These are phyloP conservation scores for Rhodosporidiobolus sp. DNA, from an alignment of 768 basidiomycete species.

Conservation along the genomic window DNA sequence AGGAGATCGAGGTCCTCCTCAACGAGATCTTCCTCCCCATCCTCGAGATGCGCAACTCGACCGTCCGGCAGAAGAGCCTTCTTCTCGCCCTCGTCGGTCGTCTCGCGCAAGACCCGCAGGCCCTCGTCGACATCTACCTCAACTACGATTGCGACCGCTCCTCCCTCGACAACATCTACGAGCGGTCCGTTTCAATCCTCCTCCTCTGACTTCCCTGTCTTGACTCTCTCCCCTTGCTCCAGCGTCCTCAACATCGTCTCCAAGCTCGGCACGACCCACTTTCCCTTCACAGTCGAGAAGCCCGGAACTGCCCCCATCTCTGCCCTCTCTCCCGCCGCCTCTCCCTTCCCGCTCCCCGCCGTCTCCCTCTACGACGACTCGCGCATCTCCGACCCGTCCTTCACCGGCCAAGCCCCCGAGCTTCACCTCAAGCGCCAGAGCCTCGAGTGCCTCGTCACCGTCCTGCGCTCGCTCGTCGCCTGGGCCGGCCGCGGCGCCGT, in stretches of 20 bases:
- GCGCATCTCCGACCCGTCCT: conserved; percentile 28
- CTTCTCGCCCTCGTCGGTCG: conserved; percentile 79
- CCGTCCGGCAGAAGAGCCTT: conserved; percentile 87
- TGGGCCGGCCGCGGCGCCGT: conserved; percentile 58
- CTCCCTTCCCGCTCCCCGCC: conserved; percentile 54
- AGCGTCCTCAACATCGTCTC: conserved; percentile 88
- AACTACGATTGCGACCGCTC: conserved; percentile 98
- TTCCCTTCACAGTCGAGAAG: conserved; percentile 43
- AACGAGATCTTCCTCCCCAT: conserved; percentile 99
- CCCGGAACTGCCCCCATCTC: conserved; percentile 23
- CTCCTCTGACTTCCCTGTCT: neutral
- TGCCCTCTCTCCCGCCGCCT: conserved; percentile 35
- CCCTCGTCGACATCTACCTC: conserved; percentile 94
- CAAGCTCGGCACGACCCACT: conserved; percentile 70
- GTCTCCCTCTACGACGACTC: conserved; percentile 64
- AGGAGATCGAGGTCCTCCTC: conserved; percentile 97
- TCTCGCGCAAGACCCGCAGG: conserved; percentile 92
- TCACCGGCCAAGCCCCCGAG: conserved; percentile 54
- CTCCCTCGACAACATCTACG: conserved; percentile 94
- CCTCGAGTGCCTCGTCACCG: conserved; percentile 88
- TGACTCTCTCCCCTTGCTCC: neutral
- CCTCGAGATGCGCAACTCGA: conserved; percentile 94
- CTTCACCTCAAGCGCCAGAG: conserved; percentile 79
- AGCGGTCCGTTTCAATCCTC: conserved; percentile 63
- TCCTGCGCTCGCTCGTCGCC: conserved; percentile 80